phyloP scores from a whole-genome alignment of 202 grass and related monocot species.

The Sporobolus alterniflorus region DNA sequence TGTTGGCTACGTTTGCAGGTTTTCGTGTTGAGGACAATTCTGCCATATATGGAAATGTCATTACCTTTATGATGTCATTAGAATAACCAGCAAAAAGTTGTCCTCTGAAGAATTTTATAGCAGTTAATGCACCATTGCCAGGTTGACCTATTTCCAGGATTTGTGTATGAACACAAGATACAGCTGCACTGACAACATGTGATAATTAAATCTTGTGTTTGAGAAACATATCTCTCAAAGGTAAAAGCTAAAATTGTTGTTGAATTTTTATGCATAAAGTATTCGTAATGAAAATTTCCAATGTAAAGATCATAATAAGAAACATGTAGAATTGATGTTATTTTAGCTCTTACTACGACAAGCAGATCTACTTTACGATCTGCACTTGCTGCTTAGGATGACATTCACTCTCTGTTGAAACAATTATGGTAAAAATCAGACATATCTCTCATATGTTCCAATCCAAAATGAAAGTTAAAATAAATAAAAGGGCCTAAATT shows the following conservation, averaged over 20 bases:
- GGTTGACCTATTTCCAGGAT: slow-evolving; percentile 85
- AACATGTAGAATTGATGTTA: slow-evolving; percentile 10
- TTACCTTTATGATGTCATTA: slow-evolving; percentile 92
- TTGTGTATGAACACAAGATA: slow-evolving; percentile 98
- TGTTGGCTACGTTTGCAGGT: slow-evolving; percentile 6
- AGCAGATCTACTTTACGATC: slow-evolving; percentile 8
- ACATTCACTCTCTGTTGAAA: slow-evolving; percentile 5
- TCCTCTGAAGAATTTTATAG: slow-evolving; percentile 92
- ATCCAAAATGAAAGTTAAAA: slow-evolving; percentile 1
- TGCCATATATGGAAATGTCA: slow-evolving; percentile 30
- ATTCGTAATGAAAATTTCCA: neutral
- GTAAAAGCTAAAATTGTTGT: neutral
- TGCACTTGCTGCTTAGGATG: neutral
- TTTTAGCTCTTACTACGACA: slow-evolving; percentile 3
- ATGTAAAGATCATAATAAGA: neutral
- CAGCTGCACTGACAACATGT: slow-evolving; percentile 72
- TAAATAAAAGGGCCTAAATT: slow-evolving; percentile 27
- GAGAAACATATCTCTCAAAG: slow-evolving; percentile 19
- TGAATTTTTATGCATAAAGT: neutral
- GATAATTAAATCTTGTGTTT: slow-evolving; percentile 44
- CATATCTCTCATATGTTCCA: neutral
- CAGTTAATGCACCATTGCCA: slow-evolving; percentile 69
- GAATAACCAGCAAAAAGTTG: slow-evolving; percentile 87
- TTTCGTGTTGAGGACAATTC: slow-evolving; percentile 32
- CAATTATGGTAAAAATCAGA: neutral